Conservation (phyloP, 441 rosid genomes). For the Syzygium malaccense region DNA sequence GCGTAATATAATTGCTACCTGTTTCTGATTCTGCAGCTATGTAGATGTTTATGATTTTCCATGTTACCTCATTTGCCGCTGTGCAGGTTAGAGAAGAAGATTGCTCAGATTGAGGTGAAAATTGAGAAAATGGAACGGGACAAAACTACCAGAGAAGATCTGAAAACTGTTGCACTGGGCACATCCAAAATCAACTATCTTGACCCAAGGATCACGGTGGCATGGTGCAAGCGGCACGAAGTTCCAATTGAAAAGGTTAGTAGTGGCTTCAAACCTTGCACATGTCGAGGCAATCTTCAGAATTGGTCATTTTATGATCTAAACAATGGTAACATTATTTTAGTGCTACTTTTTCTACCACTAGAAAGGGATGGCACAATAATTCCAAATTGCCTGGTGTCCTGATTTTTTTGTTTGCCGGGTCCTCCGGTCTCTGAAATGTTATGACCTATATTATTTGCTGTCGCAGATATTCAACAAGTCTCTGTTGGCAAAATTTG, state of each 20-base stretch:
- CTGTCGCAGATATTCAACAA: constrained; percentile 84
- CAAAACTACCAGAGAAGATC: constrained; percentile 85
- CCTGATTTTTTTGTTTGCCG: background rate
- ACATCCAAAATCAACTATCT: constrained; percentile 97
- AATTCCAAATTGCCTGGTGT: background rate
- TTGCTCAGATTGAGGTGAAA: constrained; percentile 49
- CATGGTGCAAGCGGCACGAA: constrained; percentile 98
- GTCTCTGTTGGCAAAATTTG: constrained; percentile 90
- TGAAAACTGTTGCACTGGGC: constrained; percentile 92
- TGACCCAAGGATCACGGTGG: constrained; percentile 98
- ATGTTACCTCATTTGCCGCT: background rate
- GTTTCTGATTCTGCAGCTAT: background rate
- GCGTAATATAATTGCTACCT: constrained; percentile 43
- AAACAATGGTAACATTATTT: background rate
- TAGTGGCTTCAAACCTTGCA: background rate
- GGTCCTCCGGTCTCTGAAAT: background rate
- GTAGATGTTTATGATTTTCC: background rate
- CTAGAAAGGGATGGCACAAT: background rate
- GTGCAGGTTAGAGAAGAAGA: constrained; percentile 72
- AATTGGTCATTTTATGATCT: background rate
- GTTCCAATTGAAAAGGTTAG: constrained; percentile 98
- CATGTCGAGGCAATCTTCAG: background rate
- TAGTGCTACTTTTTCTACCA: background rate
- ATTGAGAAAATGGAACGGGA: constrained; percentile 88
- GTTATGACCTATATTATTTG: background rate